phyloP scores from a whole-genome alignment of 2,329 filamentous ascomycete genomes.

The Chaetomium strumarium region DNA sequence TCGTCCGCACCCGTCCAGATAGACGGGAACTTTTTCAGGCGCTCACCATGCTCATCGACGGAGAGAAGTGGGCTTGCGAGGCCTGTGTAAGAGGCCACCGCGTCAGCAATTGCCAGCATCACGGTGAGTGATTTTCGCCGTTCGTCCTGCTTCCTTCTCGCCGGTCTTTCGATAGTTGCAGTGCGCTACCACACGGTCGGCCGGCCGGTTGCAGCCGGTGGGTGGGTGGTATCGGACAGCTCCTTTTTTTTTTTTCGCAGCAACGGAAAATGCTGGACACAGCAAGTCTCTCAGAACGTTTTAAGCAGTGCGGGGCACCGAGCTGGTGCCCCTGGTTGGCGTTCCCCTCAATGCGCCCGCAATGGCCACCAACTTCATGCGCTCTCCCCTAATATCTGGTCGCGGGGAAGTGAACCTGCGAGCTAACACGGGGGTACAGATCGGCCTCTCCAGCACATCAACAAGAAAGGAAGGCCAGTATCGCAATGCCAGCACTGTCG shows the following conservation, averaged over 20 bases:
- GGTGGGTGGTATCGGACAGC: conserved; percentile 17
- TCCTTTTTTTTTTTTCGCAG: conserved; percentile 15
- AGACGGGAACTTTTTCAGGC: background rate
- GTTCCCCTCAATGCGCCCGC: conserved; percentile 3
- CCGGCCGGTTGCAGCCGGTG: conserved; percentile 22
- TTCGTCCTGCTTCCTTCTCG: conserved; percentile 1
- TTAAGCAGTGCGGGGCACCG: background rate
- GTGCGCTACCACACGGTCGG: conserved; percentile 4
- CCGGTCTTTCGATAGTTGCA: conserved; percentile 2
- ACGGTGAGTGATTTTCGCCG: conserved; percentile 58
- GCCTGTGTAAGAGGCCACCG: conserved; percentile 97
- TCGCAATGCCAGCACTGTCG: conserved; percentile 98
- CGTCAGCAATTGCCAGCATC: conserved; percentile 96
- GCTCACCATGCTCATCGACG: conserved; percentile 71
- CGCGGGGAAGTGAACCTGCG: conserved; percentile 7
- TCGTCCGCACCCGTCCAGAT: background rate
- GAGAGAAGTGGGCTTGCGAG: conserved; percentile 97
- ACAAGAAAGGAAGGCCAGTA: conserved; percentile 94
- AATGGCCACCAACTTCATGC: background rate
- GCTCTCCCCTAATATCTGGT: background rate
- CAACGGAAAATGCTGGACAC: conserved; percentile 13
- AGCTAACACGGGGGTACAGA: conserved; percentile 49
- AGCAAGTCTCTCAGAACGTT: background rate
- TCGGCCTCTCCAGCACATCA: conserved; percentile 86
- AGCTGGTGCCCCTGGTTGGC: conserved; percentile 8